Percentiles rank a stretch among this genome's conserved stretches.
These are phyloP conservation scores for Brassica cretica DNA, from an alignment of 345 rosid species.

Conservation along the genomic window DNA sequence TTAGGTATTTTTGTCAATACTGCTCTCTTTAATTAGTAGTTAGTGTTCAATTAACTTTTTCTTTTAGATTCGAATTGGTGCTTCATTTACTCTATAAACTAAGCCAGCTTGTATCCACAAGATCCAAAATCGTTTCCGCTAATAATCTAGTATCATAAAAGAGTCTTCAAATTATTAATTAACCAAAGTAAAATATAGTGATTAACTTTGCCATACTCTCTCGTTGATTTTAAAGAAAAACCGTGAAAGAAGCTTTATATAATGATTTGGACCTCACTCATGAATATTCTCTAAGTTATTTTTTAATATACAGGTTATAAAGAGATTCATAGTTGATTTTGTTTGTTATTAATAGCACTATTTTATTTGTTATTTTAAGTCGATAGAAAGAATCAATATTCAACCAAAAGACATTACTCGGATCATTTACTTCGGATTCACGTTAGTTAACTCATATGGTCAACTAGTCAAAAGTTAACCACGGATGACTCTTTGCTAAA, in stretches of 20 bases:
- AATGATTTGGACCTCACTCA: constrained; percentile 24
- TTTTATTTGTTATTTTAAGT: background rate
- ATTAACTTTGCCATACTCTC: constrained; percentile 18
- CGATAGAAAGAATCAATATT: background rate
- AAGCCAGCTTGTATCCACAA: constrained; percentile 17
- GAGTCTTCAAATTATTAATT: constrained; percentile 8
- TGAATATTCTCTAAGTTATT: constrained; percentile 2
- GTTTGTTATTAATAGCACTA: background rate
- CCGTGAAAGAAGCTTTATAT: background rate
- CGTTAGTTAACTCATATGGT: constrained; percentile 2
- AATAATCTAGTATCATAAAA: background rate
- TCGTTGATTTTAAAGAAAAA: background rate
- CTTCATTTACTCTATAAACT: background rate
- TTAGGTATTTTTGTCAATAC: constrained; percentile 22
- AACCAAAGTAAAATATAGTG: background rate
- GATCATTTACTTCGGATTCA: constrained; percentile 16
- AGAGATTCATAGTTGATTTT: constrained; percentile 13
- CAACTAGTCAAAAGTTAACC: constrained; percentile 1
- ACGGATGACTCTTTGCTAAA: background rate
- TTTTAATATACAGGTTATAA: background rate
- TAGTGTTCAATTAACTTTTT: constrained; percentile 27
- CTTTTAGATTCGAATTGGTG: constrained; percentile 14
- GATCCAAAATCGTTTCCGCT: background rate
- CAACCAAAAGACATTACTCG: background rate
- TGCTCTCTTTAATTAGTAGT: background rate